These are phyloP conservation scores for Micractinium sp. DNA, from an alignment of 139 green algal species.

Conservation along the genomic window DNA sequence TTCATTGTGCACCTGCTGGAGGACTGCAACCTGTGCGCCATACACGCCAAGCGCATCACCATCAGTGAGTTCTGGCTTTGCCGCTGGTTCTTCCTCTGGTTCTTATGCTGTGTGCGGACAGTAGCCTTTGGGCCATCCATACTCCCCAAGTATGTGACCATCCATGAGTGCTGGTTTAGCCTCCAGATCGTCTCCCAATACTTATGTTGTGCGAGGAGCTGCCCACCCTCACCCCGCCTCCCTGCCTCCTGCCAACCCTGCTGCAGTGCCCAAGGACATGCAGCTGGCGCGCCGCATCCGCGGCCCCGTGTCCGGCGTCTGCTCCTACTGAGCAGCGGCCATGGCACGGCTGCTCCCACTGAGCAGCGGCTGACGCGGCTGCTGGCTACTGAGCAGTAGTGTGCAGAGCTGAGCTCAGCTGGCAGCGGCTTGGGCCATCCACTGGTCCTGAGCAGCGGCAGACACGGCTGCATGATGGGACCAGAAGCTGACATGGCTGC, in stretches of 20 bases:
- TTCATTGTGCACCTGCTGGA: slow-evolving; percentile 96
- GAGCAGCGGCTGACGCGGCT: no score
- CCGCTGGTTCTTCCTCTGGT: background rate
- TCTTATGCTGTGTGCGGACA: background rate
- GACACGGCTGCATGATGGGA: no score
- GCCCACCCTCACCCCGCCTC: background rate
- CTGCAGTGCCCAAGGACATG: slow-evolving; percentile 93
- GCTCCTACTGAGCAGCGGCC: slow-evolving; percentile 62
- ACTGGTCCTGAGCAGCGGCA: no score
- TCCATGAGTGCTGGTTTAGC: no score
- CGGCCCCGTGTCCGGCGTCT: slow-evolving; percentile 80
- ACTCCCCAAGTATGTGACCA: no score
- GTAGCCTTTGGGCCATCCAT: no score
- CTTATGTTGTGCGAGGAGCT: no score
- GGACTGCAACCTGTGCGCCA: slow-evolving; percentile 95
- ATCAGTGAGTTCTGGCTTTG: slow-evolving; percentile 69
- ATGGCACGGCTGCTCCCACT: background rate
- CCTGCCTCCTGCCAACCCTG: background rate
- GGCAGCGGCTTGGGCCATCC: no score
- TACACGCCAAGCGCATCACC: slow-evolving; percentile 94
- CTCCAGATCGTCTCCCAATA: no score
- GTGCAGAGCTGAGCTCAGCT: no score
- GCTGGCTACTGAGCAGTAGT: no score
- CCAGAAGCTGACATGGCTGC: no score
- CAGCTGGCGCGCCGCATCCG: slow-evolving; percentile 90